Evolutionary conservation across 139 green algal species (phyloP), one percentile per base, ranked within the genome.

Genomic region (Volvox africanus): DNA sequence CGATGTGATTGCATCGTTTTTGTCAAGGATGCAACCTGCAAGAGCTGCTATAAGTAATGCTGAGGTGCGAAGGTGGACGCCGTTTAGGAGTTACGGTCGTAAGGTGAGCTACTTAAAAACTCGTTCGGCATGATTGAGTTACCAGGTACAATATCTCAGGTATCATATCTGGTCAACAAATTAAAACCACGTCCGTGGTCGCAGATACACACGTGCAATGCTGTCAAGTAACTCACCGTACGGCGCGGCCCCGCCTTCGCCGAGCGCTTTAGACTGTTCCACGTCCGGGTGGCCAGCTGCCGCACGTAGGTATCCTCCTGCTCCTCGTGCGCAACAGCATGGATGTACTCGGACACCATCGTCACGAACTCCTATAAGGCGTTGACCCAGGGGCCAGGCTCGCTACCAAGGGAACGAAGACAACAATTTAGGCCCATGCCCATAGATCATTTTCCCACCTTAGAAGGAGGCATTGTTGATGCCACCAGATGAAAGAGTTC

Each of bases 261-360:
- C 1, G 95, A 97, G 78, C 96, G 94, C 94, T 99, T 99, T 32
- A 99, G 94, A 33, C 93, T 94, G 69, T 95, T 90, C 97, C 97
- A 99, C 17, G 96, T 97, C 32, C 89, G 91, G 55, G 35, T 80
- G 0, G 97, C 96, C 86, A 96, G 84, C 19, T 82, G 71, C 22
- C 86, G 87, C 16, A 97, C 92, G 11, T 44, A 61, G 6, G 87
- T 20, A 35, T 80, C 77, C 93, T 96, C 93, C 24, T 22, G 79
- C 65, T 96, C 91, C 37, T 97, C 95, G 81, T 97, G 87, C 11
- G 95, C 91, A 61, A 94, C 93, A 50, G 80, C 91, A 89, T 99
- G 97, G 75, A 99, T 95, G 93, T 99, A 99, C 93, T 98, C 96
- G 24, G 97, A 98, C n/a, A 99, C 95, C 36, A 98, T 91, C 81